These are phyloP conservation scores for Tetraselmis striata DNA, from an alignment of 139 green algal genomes.

Conservation along the genomic window DNA sequence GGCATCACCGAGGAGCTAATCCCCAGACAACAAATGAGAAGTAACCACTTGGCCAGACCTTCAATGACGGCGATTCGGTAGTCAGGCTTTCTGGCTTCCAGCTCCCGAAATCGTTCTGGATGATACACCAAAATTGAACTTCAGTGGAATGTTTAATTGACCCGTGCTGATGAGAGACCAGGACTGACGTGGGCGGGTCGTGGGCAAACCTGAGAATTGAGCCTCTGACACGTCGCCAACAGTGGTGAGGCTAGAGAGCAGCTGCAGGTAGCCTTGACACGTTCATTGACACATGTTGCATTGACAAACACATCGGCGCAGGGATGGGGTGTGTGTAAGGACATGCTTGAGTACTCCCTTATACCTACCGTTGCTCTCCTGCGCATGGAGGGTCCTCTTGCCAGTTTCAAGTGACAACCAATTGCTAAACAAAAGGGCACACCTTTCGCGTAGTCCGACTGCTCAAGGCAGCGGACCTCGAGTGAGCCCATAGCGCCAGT, in stretches of 20 bases:
- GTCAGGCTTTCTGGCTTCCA: slow-evolving; percentile 19
- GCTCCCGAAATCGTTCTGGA: slow-evolving; percentile 31
- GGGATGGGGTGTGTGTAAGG: background rate
- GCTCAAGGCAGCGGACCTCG: background rate
- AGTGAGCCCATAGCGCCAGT: background rate
- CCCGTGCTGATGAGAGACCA: background rate
- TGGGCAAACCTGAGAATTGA: slow-evolving; percentile 40
- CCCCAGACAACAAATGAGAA: background rate
- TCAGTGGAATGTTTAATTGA: background rate
- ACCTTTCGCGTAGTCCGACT: slow-evolving; percentile 1
- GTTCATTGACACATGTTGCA: no score
- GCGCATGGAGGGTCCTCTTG: background rate
- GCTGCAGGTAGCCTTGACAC: slow-evolving; percentile 66
- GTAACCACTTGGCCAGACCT: slow-evolving; percentile 18
- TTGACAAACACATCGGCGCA: no score
- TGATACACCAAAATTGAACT: background rate
- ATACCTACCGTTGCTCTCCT: background rate
- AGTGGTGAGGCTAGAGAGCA: slow-evolving; percentile 73
- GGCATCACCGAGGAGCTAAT: background rate
- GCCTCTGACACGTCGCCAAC: slow-evolving; percentile 57
- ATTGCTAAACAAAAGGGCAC: background rate
- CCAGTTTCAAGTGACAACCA: background rate
- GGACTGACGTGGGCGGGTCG: no score
- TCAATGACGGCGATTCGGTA: slow-evolving; percentile 56
- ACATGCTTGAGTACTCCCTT: background rate